Evolutionary conservation across 2,329 filamentous ascomycete species (phyloP).

Genomic region (Davidsoniella virescens): DNA sequence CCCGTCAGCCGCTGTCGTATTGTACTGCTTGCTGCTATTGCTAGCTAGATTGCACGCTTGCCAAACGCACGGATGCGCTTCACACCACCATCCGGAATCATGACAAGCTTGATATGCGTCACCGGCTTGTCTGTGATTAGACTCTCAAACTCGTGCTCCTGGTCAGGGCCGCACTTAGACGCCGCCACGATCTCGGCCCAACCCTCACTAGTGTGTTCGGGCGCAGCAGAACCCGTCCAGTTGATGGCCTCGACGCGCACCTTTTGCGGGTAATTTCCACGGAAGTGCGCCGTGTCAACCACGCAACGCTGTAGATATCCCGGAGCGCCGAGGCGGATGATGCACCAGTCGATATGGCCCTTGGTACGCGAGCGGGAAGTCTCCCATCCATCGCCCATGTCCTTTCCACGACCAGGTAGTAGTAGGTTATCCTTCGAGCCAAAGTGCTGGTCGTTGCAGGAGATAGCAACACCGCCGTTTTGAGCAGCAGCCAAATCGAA

Average conservation of each 20-base stretch:
- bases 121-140: slow-evolving; percentile 42
- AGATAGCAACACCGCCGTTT: slow-evolving; percentile 60
- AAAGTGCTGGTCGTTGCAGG: slow-evolving; percentile 73
- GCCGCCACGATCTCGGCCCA: slow-evolving; percentile 53
- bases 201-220: slow-evolving; percentile 35
- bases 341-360: slow-evolving; percentile 65
- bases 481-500: slow-evolving; percentile 65
- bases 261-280: slow-evolving; percentile 70
- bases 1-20: background rate
- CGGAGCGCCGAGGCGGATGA: slow-evolving; percentile 54
- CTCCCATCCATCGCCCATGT: slow-evolving; percentile 86
- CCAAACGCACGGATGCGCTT: slow-evolving; percentile 60
- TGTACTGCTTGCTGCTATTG: background rate
- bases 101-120: slow-evolving; percentile 77
- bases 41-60: slow-evolving; percentile 17
- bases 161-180: slow-evolving; percentile 55
- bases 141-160: slow-evolving; percentile 50
- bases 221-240: slow-evolving; percentile 37
- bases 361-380: slow-evolving; percentile 57
- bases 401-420: slow-evolving; percentile 60
- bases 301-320: slow-evolving; percentile 50
- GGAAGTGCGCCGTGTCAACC: slow-evolving; percentile 68
- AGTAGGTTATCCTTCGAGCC: slow-evolving; percentile 66
- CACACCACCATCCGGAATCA: slow-evolving; percentile 85
- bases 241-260: slow-evolving; percentile 49